Evolutionary conservation across 2,329 filamentous ascomycete genomes (phyloP).

Genomic region (Diaporthe aspalathi): DNA sequence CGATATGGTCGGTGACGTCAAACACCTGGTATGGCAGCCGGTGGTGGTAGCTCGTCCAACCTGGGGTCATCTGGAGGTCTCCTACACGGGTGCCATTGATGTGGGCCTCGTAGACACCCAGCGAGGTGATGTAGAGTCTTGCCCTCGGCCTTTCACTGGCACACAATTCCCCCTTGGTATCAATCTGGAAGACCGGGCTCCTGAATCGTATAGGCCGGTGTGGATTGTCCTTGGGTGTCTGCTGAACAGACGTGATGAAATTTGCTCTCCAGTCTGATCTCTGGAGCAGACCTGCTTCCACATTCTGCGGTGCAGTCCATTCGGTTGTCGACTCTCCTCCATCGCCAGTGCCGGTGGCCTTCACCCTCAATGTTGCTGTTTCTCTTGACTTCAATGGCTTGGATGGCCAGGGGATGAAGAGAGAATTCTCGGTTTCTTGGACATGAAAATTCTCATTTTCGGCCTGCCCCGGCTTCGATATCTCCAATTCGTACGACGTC

Average conservation of each 20-base stretch:
- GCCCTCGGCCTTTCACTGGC: not conserved
- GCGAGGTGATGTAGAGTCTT: constrained; percentile 45
- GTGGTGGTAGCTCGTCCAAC: constrained; percentile 58
- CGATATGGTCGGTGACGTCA: constrained; percentile 53
- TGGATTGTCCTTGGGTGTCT: constrained; percentile 12
- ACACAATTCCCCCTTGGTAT: not conserved
- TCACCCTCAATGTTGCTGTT: constrained; percentile 15
- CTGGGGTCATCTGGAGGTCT: constrained; percentile 52
- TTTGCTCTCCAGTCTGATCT: constrained; percentile 36
- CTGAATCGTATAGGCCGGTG: constrained; percentile 27
- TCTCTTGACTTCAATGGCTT: constrained; percentile 28
- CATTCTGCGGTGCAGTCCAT: constrained; percentile 19
- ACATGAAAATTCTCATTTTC: not conserved
- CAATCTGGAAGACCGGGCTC: constrained; percentile 9
- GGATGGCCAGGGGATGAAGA: constrained; percentile 30
- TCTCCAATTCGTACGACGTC: constrained; percentile 29
- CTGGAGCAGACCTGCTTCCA: constrained; percentile 33
- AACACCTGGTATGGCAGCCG: constrained; percentile 57
- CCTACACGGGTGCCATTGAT: constrained; percentile 52
- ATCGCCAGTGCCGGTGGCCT: not conserved
- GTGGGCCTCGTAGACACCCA: constrained; percentile 52
- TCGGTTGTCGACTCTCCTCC: not conserved
- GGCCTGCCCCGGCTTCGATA: not conserved
- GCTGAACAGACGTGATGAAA: constrained; percentile 32
- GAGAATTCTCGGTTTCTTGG: not conserved